Percentiles rank a stretch among this genome's conserved stretches.
phyloP scores from a whole-genome alignment of 805 yeast genomes.

The Cyberlindnera subsufficiens region DNA sequence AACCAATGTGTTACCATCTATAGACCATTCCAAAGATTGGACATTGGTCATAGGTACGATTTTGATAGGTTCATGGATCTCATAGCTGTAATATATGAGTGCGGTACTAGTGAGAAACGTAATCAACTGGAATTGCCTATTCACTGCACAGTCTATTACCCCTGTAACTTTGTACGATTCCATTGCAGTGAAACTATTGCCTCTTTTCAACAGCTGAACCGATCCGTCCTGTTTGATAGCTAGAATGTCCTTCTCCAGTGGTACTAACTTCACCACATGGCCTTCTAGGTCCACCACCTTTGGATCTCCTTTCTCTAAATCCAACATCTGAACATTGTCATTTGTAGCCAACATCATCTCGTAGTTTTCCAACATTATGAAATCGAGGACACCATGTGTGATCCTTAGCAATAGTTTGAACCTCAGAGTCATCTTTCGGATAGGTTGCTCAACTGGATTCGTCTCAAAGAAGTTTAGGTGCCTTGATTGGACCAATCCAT shows the following conservation, averaged over 20 bases:
- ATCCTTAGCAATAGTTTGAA: conserved; percentile 24
- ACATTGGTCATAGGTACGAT: not conserved
- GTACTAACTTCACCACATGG: conserved; percentile 1
- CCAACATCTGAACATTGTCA: conserved; percentile 14
- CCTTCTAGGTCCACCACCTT: conserved; percentile 5
- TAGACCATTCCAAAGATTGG: conserved; percentile 11
- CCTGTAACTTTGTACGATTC: conserved; percentile 1
- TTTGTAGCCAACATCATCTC: conserved; percentile 14
- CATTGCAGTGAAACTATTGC: not conserved
- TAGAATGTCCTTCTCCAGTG: not conserved
- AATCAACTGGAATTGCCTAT: conserved; percentile 4
- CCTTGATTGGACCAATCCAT: conserved; percentile 18
- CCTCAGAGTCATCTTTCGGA: conserved; percentile 17
- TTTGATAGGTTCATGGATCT: conserved; percentile 3
- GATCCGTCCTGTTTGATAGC: conserved; percentile 7
- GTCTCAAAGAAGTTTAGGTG: conserved; percentile 13
- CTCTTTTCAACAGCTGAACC: not conserved
- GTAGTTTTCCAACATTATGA: conserved; percentile 11
- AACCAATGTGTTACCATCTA: conserved; percentile 10
- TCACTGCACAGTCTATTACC: conserved; percentile 6
- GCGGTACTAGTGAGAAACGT: conserved; percentile 1
- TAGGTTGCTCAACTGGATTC: conserved; percentile 17
- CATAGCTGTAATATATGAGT: conserved; percentile 7
- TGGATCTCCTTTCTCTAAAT: conserved; percentile 11
- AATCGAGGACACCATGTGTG: conserved; percentile 19